Base-by-base conservation (phyloP, 2,329 filamentous ascomycete species). In the Didymella keratinophila region DNA sequence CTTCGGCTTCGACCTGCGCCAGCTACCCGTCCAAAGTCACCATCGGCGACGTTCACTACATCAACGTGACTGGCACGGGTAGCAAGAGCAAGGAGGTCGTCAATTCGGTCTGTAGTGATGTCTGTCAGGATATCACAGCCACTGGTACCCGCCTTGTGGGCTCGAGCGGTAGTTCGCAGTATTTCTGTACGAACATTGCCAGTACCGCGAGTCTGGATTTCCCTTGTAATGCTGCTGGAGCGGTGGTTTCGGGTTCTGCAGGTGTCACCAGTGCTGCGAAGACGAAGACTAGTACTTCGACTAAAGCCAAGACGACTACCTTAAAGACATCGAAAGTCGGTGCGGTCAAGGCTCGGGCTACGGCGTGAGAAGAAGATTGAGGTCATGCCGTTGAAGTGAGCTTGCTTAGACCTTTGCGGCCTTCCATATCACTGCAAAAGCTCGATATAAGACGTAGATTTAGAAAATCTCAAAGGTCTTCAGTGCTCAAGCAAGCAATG, bases 1-100 rank as follows among this genome's bases (percentile, higher is more conserved):
- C 78, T 55, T 87, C 88, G 65, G 67, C 83, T 42, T 87, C 85
- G 2, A 79, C 87, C 11, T 89, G 86, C 75, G 81, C 83, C 39
- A 66, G 84, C 72, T 84, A 77, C 66, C 86, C 86, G 3, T 84
- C 83, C 37, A 81, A 79, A 18, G 69, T 87, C 59, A 83, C 80
- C 11, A 86, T 87, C 62, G 79, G 79, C 18, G 81, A 87, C 60
- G 76, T 88, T 43, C 75, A 78, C 11, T 83, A 88, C 67, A 82
- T 78, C 57, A 83, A 87, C 61, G 83, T 89, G 67, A 72, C 73
- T 16, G 86, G 86, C 0, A 83, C 78, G 2, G 86, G 85, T 1
- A 79, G 75, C 62, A 72, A 67, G 36, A 79, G 78, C 63, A 75
- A 78, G 53, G 70, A 76, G 27, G 78, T 78, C 4, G 67, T 78